These are phyloP conservation scores for Tricholoma sp. DNA, from an alignment of 768 basidiomycete species.

Conservation along the genomic window DNA sequence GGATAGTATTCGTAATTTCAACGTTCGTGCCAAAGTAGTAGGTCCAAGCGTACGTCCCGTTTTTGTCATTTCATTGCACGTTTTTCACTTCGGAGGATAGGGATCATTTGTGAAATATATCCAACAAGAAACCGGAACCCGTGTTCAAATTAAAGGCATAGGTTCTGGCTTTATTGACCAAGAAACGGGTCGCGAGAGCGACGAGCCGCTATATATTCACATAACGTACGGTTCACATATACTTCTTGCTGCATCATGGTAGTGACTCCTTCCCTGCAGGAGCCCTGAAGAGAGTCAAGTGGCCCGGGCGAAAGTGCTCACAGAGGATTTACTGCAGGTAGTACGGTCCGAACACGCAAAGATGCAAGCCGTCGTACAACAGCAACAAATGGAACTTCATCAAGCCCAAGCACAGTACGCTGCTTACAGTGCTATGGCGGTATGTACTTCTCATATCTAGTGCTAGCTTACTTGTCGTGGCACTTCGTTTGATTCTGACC, in stretches of 20 bases:
- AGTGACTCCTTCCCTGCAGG: conserved; percentile 1
- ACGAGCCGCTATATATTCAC: conserved; percentile 91
- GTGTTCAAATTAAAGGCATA: conserved; percentile 94
- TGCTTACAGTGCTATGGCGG: conserved; percentile 56
- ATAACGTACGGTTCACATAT: conserved; percentile 55
- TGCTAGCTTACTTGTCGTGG: not conserved
- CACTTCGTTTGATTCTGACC: not conserved
- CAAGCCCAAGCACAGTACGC: conserved; percentile 79
- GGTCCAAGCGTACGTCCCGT: conserved; percentile 71
- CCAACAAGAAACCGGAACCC: conserved; percentile 90
- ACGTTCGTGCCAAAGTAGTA: conserved; percentile 95
- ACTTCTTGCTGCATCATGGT: conserved; percentile 38
- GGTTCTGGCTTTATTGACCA: conserved; percentile 95
- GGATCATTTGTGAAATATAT: conserved; percentile 99
- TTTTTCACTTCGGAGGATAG: conserved; percentile 26
- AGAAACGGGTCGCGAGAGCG: conserved; percentile 75
- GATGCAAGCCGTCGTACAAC: conserved; percentile 53
- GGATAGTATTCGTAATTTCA: conserved; percentile 93
- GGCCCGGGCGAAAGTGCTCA: conserved; percentile 72
- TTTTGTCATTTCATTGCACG: not conserved
- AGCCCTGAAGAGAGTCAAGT: conserved; percentile 84
- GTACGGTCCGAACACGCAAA: conserved; percentile 87
- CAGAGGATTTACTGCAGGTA: conserved; percentile 79
- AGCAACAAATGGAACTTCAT: conserved; percentile 82
- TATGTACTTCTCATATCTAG: conserved; percentile 25